Conservation (phyloP, 805 yeast species). For the Wickerhamomyces ciferrii region DNA sequence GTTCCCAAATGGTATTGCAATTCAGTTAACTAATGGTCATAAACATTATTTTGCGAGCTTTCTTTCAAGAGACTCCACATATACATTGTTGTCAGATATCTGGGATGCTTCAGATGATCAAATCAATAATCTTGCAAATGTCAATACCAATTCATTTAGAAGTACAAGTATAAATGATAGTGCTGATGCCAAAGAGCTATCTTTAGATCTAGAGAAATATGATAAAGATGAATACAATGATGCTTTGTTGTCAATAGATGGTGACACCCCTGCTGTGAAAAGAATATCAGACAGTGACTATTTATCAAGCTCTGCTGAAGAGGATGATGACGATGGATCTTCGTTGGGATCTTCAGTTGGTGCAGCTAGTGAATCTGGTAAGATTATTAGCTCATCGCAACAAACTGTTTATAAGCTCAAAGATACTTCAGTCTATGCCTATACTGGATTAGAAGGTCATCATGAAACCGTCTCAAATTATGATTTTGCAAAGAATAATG, state of each 20-base stretch:
- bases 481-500: slow-evolving; percentile 41
- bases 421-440: slow-evolving; percentile 33
- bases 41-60: slow-evolving; percentile 85
- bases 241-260: slow-evolving; percentile 42
- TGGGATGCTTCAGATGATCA: slow-evolving; percentile 16
- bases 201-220: slow-evolving; percentile 8
- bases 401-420: slow-evolving; percentile 30
- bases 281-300: slow-evolving; percentile 16
- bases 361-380: slow-evolving; percentile 12
- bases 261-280: slow-evolving; percentile 18
- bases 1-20: slow-evolving; percentile 80
- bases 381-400: slow-evolving; percentile 4
- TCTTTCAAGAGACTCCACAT: slow-evolving; percentile 72
- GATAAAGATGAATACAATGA: slow-evolving; percentile 23
- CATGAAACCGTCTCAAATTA: slow-evolving; percentile 46
- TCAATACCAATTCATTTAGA: background rate
- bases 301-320: slow-evolving; percentile 19
- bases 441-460: slow-evolving; percentile 65
- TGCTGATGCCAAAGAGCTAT: slow-evolving; percentile 13
- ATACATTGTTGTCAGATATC: slow-evolving; percentile 44
- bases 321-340: slow-evolving; percentile 7
- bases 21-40: slow-evolving; percentile 28
- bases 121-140: background rate
- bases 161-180: slow-evolving; percentile 6
- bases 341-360: slow-evolving; percentile 8